Evolutionary conservation across 768 basidiomycete species (phyloP).

Genomic region (Pleurotus djamor): DNA sequence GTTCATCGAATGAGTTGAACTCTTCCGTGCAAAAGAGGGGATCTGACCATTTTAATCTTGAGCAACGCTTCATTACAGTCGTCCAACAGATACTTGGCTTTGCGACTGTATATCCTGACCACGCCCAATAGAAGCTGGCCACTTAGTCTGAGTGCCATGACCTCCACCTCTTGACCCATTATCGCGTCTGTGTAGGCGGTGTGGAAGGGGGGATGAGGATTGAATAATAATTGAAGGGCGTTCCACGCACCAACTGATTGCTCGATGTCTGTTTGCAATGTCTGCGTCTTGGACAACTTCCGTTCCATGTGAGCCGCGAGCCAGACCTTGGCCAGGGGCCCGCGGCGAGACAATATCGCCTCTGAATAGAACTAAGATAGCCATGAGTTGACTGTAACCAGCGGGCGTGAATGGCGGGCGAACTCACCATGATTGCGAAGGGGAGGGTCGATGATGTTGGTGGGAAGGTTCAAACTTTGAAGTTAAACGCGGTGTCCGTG

Average conservation of each 20-base stretch:
- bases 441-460: constrained; percentile 4
- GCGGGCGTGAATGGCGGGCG: too few relatives aligned
- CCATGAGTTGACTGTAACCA: background rate
- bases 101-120: constrained; percentile 95
- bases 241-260: constrained; percentile 77
- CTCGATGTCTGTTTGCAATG: constrained; percentile 92
- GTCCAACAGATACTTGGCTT: constrained; percentile 96
- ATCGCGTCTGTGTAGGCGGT: constrained; percentile 65
- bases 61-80: constrained; percentile 96
- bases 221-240: background rate
- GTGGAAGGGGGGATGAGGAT: background rate
- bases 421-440: constrained; percentile 23
- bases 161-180: constrained; percentile 87
- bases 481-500: constrained; percentile 13
- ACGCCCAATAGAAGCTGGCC: constrained; percentile 96
- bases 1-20: constrained; percentile 4
- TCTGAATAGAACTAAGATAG: constrained; percentile 81
- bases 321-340: constrained; percentile 97
- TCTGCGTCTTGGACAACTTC: constrained; percentile 95
- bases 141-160: constrained; percentile 95
- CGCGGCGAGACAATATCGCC: constrained; percentile 89
- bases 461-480: constrained; percentile 10
- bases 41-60: constrained; percentile 87
- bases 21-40: background rate
- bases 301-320: constrained; percentile 98